phyloP scores from a whole-genome alignment of 257 asterid genomes.

The Sherardia arvensis region DNA sequence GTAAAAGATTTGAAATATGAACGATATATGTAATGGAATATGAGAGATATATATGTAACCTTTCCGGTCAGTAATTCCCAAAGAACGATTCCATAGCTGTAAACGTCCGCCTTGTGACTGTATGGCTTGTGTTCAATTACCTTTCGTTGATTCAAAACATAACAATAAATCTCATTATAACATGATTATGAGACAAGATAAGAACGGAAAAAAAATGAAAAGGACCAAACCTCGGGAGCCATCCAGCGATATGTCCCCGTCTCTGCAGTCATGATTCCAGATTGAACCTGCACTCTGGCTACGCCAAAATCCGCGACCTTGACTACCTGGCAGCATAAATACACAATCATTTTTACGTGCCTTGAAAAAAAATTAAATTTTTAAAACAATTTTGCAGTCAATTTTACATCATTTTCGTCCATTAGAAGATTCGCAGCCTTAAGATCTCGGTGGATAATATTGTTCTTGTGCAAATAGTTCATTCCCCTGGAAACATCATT shows the following conservation, averaged over 20 bases:
- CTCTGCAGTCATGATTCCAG: conserved; percentile 95
- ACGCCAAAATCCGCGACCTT: conserved; percentile 90
- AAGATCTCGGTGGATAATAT: conserved; percentile 74
- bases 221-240: conserved; percentile 80
- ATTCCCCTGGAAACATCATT: conserved; percentile 83
- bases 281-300: conserved; percentile 64
- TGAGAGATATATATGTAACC: conserved; percentile 29
- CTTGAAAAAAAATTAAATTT: background rate
- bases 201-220: background rate
- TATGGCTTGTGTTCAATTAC: conserved; percentile 79
- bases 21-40: background rate
- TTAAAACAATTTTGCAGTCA: background rate
- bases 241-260: conserved; percentile 97
- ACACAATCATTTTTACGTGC: background rate
- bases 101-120: conserved; percentile 75
- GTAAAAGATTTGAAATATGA: background rate
- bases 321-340: conserved; percentile 43
- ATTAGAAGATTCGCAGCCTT: conserved; percentile 85
- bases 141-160: conserved; percentile 28
- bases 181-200: background rate
- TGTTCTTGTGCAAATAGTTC: conserved; percentile 80
- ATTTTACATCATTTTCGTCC: conserved; percentile 70
- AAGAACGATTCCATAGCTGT: conserved; percentile 64
- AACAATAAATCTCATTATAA: background rate
- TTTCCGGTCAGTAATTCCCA: conserved; percentile 86